Conservation (phyloP, 805 yeast genomes). For the Zygotorulaspora chibaensis region DNA sequence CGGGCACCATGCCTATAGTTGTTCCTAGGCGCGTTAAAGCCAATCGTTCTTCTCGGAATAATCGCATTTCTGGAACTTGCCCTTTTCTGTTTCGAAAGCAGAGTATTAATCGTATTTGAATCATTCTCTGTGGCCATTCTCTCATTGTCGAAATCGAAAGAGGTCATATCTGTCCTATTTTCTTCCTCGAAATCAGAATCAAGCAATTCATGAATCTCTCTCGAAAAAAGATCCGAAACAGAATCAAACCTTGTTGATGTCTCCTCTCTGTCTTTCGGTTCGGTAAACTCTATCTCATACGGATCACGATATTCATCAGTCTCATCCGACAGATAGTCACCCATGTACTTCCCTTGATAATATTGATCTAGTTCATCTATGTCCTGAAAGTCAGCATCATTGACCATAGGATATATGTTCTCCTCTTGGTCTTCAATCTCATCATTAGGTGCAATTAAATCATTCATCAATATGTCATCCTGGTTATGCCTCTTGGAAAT, state of each 20-base stretch:
- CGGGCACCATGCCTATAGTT: background rate
- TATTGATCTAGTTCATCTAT: conserved; percentile 10
- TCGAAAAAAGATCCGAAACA: background rate
- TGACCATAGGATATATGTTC: background rate
- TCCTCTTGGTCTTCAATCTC: conserved; percentile 6
- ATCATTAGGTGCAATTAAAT: conserved; percentile 23
- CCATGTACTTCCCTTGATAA: conserved; percentile 16
- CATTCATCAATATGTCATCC: conserved; percentile 20
- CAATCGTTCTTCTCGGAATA: background rate
- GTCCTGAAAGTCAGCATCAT: background rate
- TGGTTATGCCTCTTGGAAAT: conserved; percentile 3
- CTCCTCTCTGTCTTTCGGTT: background rate
- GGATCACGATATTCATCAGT: background rate
- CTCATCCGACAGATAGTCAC: conserved; percentile 14
- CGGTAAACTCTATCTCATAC: background rate
- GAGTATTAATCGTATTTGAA: background rate
- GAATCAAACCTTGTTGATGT: background rate
- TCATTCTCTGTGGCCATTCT: background rate
- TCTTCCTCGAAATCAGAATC: background rate
- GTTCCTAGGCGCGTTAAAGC: background rate
- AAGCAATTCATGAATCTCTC: background rate
- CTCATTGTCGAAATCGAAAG: background rate
- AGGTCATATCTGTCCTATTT: background rate
- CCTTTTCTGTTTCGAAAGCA: conserved; percentile 1
- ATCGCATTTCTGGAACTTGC: background rate